Base-by-base conservation (phyloP, 768 basidiomycete genomes). In the Russula sp. region DNA sequence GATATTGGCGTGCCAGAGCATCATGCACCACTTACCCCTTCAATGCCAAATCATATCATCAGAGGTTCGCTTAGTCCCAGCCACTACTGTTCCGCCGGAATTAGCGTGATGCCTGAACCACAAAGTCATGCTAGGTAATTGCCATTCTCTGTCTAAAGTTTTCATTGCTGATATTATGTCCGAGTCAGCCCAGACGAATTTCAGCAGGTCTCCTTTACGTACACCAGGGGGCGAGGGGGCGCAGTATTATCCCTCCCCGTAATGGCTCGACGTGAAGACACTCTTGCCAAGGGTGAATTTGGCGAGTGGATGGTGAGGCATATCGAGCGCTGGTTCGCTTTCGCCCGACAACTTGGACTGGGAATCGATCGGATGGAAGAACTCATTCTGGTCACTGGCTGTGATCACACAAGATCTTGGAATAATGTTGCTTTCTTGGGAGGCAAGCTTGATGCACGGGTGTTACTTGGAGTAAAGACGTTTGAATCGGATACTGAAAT, bases 171-270 rank as follows among this genome's bases (percentile, higher is more conserved):
- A 58, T 25, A 42, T 34, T n/a, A n/a, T n/a, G n/a, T n/a, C n/a
- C 16, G 2, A 42, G 2, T 22, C n/a, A 58, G 50, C 13, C 58
- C 49, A 11, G 35, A 38, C 1, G 39, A n/a, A 14, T 9, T 16
- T 20, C 20, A 7, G 4, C 32, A 43, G 34, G 50, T 59, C 58
- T 45, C 41, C 42, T 52, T 52, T 16, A 9, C 5, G 0, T 45
- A 34, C 35, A 16, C 13, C 1, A 43, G n/a, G 2, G 45, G 3
- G 5, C 8, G 11, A 18, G 58, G 49, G 16, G 39, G 13, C 35
- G 50, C 58, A 14, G 34, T 52, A 32, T 36, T 45, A 35, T 51
- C 42, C 50, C 32, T 59, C 11, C 58, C 58, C 6, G 50, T 59
- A 16, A 1, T 25, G 2, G 49, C 41, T 20, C 42, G 6, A 45